phyloP scores from a whole-genome alignment of 257 asterid species.

The Oldenlandia corymbosa region DNA sequence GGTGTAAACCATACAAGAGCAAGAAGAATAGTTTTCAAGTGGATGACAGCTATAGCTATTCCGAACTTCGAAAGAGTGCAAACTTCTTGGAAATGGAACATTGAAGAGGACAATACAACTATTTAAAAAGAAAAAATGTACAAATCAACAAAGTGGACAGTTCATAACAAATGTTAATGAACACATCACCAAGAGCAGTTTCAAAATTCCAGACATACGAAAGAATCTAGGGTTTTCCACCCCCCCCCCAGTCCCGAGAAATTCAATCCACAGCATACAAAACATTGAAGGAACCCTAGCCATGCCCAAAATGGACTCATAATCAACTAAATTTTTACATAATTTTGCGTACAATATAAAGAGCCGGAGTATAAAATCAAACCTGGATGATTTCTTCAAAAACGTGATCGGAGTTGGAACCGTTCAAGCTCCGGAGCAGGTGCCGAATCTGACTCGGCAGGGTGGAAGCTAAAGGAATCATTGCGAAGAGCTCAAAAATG shows the following conservation, averaged over 20 bases:
- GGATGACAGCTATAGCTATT: not conserved
- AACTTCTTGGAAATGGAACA: not conserved
- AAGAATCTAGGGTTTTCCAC: constrained; percentile 8
- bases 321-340: not conserved
- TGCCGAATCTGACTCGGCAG: constrained; percentile 61
- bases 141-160: too few species aligned
- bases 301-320: too few species aligned
- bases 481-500: constrained; percentile 20
- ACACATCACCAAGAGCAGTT: not conserved
- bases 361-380: constrained; percentile 4
- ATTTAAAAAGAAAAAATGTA: too few species aligned
- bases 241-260: too few species aligned
- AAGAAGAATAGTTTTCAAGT: not conserved
- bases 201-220: not conserved
- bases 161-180: too few species aligned
- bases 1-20: not conserved
- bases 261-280: too few species aligned
- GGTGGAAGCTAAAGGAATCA: constrained; percentile 63
- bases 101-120: not conserved
- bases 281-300: too few species aligned
- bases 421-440: constrained; percentile 62
- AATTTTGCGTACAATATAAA: not conserved
- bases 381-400: constrained; percentile 73
- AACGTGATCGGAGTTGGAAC: constrained; percentile 70
- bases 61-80: not conserved